These are phyloP conservation scores for Lactifluus subvellereus DNA, from an alignment of 768 basidiomycete species.

Conservation along the genomic window DNA sequence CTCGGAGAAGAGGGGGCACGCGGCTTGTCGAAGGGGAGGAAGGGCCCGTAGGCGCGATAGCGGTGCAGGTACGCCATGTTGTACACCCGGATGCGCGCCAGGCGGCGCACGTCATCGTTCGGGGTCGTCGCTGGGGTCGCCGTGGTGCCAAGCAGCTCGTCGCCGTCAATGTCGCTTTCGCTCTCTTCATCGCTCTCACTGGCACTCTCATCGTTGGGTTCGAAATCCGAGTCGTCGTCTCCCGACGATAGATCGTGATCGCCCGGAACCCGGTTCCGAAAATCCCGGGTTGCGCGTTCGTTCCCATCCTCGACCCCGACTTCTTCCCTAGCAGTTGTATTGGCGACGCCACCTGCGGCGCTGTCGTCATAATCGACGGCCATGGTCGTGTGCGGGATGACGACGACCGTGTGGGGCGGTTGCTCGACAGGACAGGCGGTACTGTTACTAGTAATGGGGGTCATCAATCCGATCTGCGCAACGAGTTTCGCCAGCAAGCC, in stretches of 20 bases:
- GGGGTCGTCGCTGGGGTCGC: not conserved
- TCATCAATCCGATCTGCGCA: constrained; percentile 40
- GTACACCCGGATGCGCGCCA: constrained; percentile 35
- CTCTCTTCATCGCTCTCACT: constrained; percentile 5
- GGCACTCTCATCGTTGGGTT: not conserved
- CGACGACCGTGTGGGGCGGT: not conserved
- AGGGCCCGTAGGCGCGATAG: constrained; percentile 36
- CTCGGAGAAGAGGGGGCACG: not conserved
- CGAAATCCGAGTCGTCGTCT: constrained; percentile 2
- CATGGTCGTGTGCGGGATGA: not conserved
- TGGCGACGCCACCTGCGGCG: not conserved
- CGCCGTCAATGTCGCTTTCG: constrained; percentile 7
- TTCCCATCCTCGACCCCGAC: not conserved
- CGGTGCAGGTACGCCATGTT: constrained; percentile 33
- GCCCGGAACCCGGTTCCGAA: not conserved
- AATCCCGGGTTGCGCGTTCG: not conserved
- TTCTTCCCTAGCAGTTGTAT: not conserved
- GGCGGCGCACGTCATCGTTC: constrained; percentile 27
- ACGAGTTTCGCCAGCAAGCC: constrained; percentile 37
- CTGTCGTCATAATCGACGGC: not conserved
- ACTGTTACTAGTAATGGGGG: not conserved
- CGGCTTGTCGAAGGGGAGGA: constrained; percentile 28
- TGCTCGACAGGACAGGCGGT: not conserved
- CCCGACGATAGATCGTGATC: not conserved
- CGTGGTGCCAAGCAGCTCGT: not conserved